Conservation (phyloP, 2,329 filamentous ascomycete species). For the Leptographium flavum region DNA sequence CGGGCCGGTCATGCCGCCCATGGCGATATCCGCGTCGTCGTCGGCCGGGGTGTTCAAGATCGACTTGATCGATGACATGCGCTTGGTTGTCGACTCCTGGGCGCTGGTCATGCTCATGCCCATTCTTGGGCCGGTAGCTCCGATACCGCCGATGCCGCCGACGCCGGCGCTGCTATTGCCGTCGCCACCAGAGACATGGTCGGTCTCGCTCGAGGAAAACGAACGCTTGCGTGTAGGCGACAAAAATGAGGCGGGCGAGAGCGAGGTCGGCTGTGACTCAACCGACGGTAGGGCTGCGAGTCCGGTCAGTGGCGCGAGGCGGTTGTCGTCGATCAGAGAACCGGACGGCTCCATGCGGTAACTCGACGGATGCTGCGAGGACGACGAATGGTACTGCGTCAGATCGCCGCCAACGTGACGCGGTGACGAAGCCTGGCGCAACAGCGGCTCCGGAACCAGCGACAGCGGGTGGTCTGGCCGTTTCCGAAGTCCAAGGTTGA, state of each 20-base stretch:
- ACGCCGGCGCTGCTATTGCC: neutral
- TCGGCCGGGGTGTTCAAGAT: constrained; percentile 47
- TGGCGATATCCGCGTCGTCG: constrained; percentile 19
- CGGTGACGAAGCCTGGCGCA: constrained; percentile 27
- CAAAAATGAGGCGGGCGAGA: constrained; percentile 46
- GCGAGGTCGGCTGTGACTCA: constrained; percentile 41
- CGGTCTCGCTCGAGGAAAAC: constrained; percentile 46
- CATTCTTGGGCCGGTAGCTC: constrained; percentile 12
- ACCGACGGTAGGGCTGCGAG: constrained; percentile 20
- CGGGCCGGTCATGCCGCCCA: constrained; percentile 9
- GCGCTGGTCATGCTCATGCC: no score
- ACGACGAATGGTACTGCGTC: constrained; percentile 34
- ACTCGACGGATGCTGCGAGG: constrained; percentile 16
- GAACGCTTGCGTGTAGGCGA: constrained; percentile 51
- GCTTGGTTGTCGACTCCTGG: constrained; percentile 39
- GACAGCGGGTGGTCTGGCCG: constrained; percentile 29
- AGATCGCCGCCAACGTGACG: constrained; percentile 27
- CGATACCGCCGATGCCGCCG: constrained; percentile 6
- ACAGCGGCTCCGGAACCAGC: constrained; percentile 31
- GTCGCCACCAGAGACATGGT: constrained; percentile 14
- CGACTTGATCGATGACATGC: constrained; percentile 62
- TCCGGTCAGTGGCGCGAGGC: constrained; percentile 40
- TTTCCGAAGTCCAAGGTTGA: constrained; percentile 45
- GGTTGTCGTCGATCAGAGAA: constrained; percentile 40
- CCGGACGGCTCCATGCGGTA: constrained; percentile 25